Evolutionary conservation across 805 yeast species (phyloP).

Genomic region (Naumovozyma castellii): DNA sequence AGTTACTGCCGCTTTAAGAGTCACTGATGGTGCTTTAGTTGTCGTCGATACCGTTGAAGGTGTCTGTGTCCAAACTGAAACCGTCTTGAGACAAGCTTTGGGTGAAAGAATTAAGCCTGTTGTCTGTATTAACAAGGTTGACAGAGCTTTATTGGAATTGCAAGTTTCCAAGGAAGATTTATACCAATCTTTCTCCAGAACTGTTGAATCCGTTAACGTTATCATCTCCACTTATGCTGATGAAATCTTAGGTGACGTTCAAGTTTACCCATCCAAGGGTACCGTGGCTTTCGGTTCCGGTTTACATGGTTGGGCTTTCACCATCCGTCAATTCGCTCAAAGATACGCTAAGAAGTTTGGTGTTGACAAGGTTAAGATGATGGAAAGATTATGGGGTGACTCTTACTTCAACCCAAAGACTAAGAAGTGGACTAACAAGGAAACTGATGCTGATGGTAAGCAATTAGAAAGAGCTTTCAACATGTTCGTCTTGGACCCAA

Average conservation of each 20-base stretch:
- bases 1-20: conserved; percentile 99
- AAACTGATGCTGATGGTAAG: conserved; percentile 91
- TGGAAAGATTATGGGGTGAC: conserved; percentile 99
- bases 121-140: conserved; percentile 97
- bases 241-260: conserved; percentile 84
- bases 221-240: conserved; percentile 93
- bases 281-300: conserved; percentile 99
- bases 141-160: conserved; percentile 97
- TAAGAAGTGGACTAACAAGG: conserved; percentile 97
- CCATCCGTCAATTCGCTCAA: conserved; percentile 95
- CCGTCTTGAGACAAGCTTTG: conserved; percentile 96
- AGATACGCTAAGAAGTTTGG: conserved; percentile 99
- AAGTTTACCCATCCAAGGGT: conserved; percentile 98
- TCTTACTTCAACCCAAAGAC: conserved; percentile 99
- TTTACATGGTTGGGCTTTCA: conserved; percentile 99
- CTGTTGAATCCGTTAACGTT: conserved; percentile 98
- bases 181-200: conserved; percentile 96
- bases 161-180: conserved; percentile 98
- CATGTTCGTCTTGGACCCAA: conserved; percentile 98
- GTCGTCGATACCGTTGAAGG: conserved; percentile 99
- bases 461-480: conserved; percentile 97
- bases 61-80: conserved; percentile 99
- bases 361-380: conserved; percentile 96
- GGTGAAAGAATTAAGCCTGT: conserved; percentile 99
- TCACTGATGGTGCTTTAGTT: conserved; percentile 99